Evolutionary conservation across 202 grass and related monocot species (phyloP).

Genomic region (Thinopyrum obtusiflorum): DNA sequence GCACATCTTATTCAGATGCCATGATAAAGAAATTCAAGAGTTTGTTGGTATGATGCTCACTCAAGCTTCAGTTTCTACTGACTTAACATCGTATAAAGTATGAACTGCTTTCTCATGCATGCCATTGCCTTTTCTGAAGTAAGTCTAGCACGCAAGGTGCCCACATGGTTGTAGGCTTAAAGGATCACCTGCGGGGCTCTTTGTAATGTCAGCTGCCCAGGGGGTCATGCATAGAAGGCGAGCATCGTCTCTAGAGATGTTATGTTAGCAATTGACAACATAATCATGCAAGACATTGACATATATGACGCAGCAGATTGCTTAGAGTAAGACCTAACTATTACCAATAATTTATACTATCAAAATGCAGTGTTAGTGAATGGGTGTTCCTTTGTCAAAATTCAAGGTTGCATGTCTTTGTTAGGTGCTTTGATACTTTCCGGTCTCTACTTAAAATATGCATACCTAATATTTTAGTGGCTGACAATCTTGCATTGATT

Average conservation of each 20-base stretch:
- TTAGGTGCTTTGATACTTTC: neutral
- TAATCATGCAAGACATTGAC: constrained; percentile 76
- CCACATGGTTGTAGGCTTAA: constrained; percentile 19
- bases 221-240: constrained; percentile 76
- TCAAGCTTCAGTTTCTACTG: neutral
- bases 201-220: constrained; percentile 75
- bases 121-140: constrained; percentile 68
- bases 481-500: too few relatives aligned
- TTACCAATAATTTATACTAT: neutral
- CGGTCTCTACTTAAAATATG: neutral
- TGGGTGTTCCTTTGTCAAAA: neutral
- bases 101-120: constrained; percentile 26
- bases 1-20: constrained; percentile 53
- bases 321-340: constrained; percentile 60
- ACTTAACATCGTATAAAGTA: neutral
- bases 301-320: constrained; percentile 87
- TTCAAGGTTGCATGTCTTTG: neutral
- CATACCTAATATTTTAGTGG: neutral
- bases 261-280: constrained; percentile 80
- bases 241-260: constrained; percentile 77
- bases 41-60: constrained; percentile 70
- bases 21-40: constrained; percentile 93
- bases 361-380: neutral
- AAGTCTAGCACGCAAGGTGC: constrained; percentile 35
- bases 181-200: constrained; percentile 68